Base-by-base conservation (phyloP, 768 basidiomycete genomes). In the Tubosaeta brunneosetosa region DNA sequence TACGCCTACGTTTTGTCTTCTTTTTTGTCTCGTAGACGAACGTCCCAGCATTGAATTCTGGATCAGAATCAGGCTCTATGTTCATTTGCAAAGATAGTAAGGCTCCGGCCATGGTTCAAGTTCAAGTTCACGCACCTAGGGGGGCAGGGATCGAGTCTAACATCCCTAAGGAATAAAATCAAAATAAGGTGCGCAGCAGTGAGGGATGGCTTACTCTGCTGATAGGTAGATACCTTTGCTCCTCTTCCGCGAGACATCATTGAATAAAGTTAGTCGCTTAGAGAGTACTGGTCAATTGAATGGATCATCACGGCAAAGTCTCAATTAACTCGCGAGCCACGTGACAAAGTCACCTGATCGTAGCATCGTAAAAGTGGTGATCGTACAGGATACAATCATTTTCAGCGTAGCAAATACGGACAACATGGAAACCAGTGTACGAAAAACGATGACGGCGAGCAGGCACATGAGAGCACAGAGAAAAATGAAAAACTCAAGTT, bases 71-170 rank as follows among this genome's bases (percentile, higher is more conserved):
- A 0, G 52, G 56, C 29, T 72, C 69, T 70, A 44, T 19, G 34
- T 29, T 11, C 31, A 29, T 17, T 11, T n/a, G 22, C 22, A 22
- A 34, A 17, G 34, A 45, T 12, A 50, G 31, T 26, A 2, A 22
- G 47, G 11, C 16, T n/a, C 19, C 16, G 22, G 14, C 34, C 10
- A n/a, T 16, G 37, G 16, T 16, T 11, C 22, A 7, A 19, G 27
- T 38, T 31, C 47, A 37, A 26, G 27, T 41, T 36, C 44, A 37
- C 44, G 4, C 57, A 69, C 74, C 72, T 61, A 71, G 58, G 33
- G 74, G 74, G 2, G 70, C 71, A 6, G 70, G 62, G 14, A 70
- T 66, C 3, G 74, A 71, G 19, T 52, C 40, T 50, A 58, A 52
- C 12, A 25, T 50, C 44, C 70, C 68, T 69, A 38, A 47, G 0